Base-by-base conservation (phyloP, 208 protist species). In the Acanthamoeba comandoni region DNA sequence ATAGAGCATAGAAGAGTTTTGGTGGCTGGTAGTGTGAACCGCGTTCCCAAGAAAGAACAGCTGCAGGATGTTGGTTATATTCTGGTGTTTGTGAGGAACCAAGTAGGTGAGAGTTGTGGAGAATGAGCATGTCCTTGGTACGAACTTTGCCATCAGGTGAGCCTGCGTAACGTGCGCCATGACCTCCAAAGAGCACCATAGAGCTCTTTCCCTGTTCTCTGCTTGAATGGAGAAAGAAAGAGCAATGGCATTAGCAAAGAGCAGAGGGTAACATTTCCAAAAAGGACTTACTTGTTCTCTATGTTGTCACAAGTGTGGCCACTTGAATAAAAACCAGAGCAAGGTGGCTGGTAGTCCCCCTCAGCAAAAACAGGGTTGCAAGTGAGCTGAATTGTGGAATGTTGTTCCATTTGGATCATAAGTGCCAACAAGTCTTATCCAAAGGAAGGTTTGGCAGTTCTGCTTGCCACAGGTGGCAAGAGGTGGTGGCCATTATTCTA, bases 281-380 rank as follows among this genome's bases (percentile, higher is more conserved):
- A 39, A 22, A n/a, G 31, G 22, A n/a, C 39, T 77, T 4, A 19
- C 7, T 17, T 29, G 70, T 2, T 51, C n/a, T 80, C 43, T 19
- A 80, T 11, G 48, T 31, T 60, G 70, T 80, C 70, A 29, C 70
- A 80, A n/a, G 70, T 60, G 24, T 80, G 70, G 11, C 70, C 70
- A 15, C 49, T 60, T 8, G 70, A 80, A 51, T 60, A 80, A 51
- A 80, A 80, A 29, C 70, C 70, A 9, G 70, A 39, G n/a, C n/a
- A n/a, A 26, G 19, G 70, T 17, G 52, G 22, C 0, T 43, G 70
- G 5, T 51, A 43, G 70, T 80, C 70, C 9, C 70, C 70, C 4
- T 80, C 70, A 3, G 49, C 70, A 29, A 60, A 58, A 12, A 80
- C 35, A 1, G 70, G 70, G 8, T 9, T 2, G 24, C 70, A 80